Evolutionary conservation across 192 early-diverging fungal species (phyloP).

Genomic region (Anaeromyces robustus): DNA sequence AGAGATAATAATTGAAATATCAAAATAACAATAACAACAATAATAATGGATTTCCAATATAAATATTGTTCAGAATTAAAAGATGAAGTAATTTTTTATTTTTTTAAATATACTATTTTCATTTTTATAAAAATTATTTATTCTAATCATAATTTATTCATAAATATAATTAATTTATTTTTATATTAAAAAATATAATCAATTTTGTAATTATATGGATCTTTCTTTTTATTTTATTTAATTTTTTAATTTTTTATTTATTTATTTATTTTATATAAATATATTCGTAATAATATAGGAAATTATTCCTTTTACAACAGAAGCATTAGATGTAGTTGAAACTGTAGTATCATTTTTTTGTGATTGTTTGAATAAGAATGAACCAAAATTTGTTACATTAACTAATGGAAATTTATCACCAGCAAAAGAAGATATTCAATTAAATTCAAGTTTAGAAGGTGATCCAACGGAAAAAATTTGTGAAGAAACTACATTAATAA

Average conservation of each 20-base stretch:
- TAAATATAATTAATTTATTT: too few relatives aligned
- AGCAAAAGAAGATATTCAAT: not conserved
- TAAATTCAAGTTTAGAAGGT: not conserved
- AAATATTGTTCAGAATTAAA: not conserved
- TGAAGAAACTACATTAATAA: not conserved
- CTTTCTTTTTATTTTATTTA: too few relatives aligned
- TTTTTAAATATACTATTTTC: too few relatives aligned
- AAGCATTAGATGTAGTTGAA: not conserved
- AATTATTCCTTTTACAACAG: not conserved
- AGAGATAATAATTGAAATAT: too few relatives aligned
- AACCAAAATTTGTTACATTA: not conserved
- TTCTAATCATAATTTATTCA: too few relatives aligned
- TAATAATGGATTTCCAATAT: not conserved
- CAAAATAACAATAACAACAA: too few relatives aligned
- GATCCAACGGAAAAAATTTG: not conserved
- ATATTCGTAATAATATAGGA: not conserved
- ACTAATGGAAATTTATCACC: not conserved
- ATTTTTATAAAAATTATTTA: too few relatives aligned
- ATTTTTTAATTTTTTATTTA: too few relatives aligned
- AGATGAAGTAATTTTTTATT: not conserved
- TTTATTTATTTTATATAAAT: not conserved
- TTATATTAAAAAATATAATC: too few relatives aligned
- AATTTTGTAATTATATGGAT: too few relatives aligned
- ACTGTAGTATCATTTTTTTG: not conserved
- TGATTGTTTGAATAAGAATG: not conserved